Evolutionary conservation across 2,329 filamentous ascomycete genomes (phyloP).

Genomic region (Talaromyces piceae): DNA sequence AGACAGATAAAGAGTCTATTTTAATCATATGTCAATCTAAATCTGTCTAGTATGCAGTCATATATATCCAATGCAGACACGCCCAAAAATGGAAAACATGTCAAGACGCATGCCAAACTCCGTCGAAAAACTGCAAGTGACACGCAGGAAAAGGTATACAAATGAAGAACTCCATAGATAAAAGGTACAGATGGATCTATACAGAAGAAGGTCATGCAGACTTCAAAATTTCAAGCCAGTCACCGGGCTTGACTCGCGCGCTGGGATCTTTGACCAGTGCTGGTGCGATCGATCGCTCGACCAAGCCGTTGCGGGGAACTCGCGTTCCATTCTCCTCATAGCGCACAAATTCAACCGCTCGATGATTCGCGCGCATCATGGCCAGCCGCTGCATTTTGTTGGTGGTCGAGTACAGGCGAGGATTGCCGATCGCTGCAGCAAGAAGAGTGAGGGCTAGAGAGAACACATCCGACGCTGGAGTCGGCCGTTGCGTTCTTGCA

Average conservation of each 20-base stretch:
- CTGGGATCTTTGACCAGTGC: conserved; percentile 34
- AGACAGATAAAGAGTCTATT: no score
- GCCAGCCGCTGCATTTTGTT: conserved; percentile 34
- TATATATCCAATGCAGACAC: no score
- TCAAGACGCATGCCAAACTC: no score
- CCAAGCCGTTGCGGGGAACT: conserved; percentile 33
- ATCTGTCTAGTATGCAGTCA: no score
- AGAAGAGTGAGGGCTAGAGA: conserved; percentile 40
- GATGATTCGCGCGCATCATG: conserved; percentile 39
- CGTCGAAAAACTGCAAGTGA: no score
- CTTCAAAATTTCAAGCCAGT: conserved; percentile 21
- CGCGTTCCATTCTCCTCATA: conserved; percentile 30
- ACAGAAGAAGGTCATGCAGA: background rate
- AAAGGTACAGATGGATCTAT: background rate
- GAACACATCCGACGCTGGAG: conserved; percentile 38
- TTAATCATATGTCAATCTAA: no score
- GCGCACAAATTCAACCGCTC: conserved; percentile 34
- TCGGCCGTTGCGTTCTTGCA: conserved; percentile 26
- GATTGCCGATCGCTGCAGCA: conserved; percentile 38
- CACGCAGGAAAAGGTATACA: conserved; percentile 3
- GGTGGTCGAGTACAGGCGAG: conserved; percentile 35
- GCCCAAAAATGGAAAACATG: no score
- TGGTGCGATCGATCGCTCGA: conserved; percentile 31
- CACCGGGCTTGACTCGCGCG: conserved; percentile 22
- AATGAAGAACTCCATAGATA: background rate